Percentiles rank a stretch among this genome's conserved stretches.
These are phyloP conservation scores for Eucalyptus erythrocorys DNA, from an alignment of 345 rosid genomes.

Conservation along the genomic window DNA sequence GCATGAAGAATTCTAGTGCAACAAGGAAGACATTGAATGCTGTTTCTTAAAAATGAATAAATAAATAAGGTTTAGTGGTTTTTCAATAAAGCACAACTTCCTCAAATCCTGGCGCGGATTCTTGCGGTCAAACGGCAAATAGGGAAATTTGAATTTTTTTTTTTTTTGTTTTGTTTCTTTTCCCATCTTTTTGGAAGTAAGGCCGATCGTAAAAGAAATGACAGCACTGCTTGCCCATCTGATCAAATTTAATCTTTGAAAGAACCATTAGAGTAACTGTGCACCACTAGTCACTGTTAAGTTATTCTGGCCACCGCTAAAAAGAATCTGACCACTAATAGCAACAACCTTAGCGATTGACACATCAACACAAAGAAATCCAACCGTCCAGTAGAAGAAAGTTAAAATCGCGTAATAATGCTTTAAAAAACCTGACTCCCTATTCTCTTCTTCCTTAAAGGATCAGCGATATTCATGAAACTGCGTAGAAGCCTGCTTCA, in stretches of 20 bases:
- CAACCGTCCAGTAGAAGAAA: background rate
- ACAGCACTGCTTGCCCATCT: background rate
- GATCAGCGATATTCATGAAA: background rate
- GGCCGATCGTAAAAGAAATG: background rate
- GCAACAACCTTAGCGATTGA: background rate
- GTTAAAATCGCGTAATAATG: background rate
- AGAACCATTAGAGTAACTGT: background rate
- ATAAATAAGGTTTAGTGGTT: slow-evolving; percentile 12
- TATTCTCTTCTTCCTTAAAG: background rate
- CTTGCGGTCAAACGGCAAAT: background rate
- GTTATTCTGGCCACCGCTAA: background rate
- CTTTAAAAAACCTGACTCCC: background rate
- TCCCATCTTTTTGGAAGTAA: background rate
- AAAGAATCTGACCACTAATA: background rate
- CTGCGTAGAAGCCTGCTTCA: background rate
- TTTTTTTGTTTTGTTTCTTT: background rate
- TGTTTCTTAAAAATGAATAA: background rate
- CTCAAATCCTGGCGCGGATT: background rate
- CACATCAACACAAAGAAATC: background rate
- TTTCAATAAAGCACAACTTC: background rate
- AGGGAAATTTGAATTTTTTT: background rate
- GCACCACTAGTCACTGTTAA: background rate
- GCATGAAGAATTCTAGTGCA: background rate
- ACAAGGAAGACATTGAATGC: background rate
- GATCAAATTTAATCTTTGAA: background rate